Evolutionary conservation across 768 basidiomycete genomes (phyloP).

Genomic region (Auricularia sp.): DNA sequence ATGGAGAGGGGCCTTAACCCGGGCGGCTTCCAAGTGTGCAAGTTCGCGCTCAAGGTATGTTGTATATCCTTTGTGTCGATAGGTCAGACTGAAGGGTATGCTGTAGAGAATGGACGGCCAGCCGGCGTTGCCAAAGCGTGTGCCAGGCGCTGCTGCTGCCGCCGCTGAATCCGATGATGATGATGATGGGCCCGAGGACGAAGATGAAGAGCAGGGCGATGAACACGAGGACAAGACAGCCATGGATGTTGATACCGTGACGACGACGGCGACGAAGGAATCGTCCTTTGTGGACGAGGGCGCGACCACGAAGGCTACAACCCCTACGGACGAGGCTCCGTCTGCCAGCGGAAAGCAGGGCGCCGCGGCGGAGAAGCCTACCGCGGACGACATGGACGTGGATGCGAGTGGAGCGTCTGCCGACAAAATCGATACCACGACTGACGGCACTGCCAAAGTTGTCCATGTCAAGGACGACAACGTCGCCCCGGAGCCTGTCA

Average conservation of each 20-base stretch:
- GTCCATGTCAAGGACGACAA: too few species aligned
- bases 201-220: conserved; percentile 3
- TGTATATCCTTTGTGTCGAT: background rate
- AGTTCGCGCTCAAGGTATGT: conserved; percentile 71
- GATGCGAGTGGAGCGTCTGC: too few species aligned
- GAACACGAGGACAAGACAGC: background rate
- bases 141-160: conserved; percentile 5
- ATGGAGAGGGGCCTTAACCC: conserved; percentile 59
- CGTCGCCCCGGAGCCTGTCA: too few species aligned
- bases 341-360: too few species aligned
- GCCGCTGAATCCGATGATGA: conserved; percentile 13
- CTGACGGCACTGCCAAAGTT: too few species aligned
- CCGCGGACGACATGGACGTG: too few species aligned
- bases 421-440: too few species aligned
- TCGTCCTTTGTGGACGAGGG: too few species aligned
- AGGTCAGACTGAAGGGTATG: background rate
- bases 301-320: too few species aligned
- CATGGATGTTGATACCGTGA: background rate
- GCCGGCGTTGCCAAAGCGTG: conserved; percentile 35
- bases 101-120: conserved; percentile 47
- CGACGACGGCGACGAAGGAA: too few species aligned
- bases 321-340: too few species aligned
- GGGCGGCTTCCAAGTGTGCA: conserved; percentile 71
- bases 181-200: conserved; percentile 13
- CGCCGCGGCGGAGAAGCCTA: too few species aligned